Evolutionary conservation across 2,329 filamentous ascomycete genomes (phyloP), one percentile per base, ranked within the genome.

Genomic region (Diaporthe citri): DNA sequence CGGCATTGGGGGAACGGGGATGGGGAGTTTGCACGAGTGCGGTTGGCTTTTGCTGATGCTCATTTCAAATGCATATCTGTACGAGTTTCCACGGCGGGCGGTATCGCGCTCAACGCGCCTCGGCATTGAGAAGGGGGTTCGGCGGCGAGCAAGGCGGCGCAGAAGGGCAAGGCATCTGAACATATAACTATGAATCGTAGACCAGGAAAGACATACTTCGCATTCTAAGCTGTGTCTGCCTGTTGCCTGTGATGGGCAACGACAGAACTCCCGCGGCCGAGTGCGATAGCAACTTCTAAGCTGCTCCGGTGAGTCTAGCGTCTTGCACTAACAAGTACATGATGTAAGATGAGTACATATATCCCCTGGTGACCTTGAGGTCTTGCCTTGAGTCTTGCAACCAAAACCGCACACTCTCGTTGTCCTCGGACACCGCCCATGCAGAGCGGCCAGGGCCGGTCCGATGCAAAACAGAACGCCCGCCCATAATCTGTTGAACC

Each of bases 351-450:
- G 70, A 41, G 57, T 46, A 72, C 51, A 62, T 62, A 46, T 70
- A 62, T 25, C 20, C 25, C 46, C 28, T 62, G 46, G 46, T 69
- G 75, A 75, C 75, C 75, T 51, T 52, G 69, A 76, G 75, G 69
- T 73, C 75, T 72, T 70, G 28, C 62, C 57, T 56, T 74, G 66
- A n/a, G 36, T 72, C 39, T 67, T 34, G 34, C 17, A 64, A 73
- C 10, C 39, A 59, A 34, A 72, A 55, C n/a, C 34, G 46, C 70
- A 36, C 34, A 43, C 25, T 28, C n/a, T 72, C 9, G 52, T 36
- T 39, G 57, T 31, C 43, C n/a, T 52, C 9, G 43, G 56, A 41
- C n/a, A 31, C 31, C 13, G 22, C 43, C 67, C 69, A 34, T 71
- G 41, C 46, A 67, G 46, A 67, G 64, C 64, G 69, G 55, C 57